A percentile compares a stretch with the other conserved stretches of the same genome.
Evolutionary conservation across 2,329 filamentous ascomycete species (phyloP).

Genomic region (Beauveria caledonica): DNA sequence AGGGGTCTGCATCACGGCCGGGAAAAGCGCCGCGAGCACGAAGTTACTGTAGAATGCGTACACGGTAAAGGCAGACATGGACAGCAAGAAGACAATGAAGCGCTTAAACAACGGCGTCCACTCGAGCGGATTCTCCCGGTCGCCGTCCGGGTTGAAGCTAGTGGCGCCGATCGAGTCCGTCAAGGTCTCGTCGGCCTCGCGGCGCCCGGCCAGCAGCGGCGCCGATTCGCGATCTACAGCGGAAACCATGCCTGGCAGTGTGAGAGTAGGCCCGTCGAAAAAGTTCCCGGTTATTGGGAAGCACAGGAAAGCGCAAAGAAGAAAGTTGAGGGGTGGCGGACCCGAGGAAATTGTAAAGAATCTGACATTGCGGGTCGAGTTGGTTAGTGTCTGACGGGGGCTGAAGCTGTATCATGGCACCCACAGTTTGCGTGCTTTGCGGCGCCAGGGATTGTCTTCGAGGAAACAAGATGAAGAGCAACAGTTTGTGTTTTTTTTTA

Average conservation of each 20-base stretch:
- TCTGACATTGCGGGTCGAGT: not conserved
- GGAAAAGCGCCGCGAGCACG: too few species aligned
- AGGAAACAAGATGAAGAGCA: not conserved
- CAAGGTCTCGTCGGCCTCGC: not conserved
- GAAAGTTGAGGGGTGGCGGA: not conserved
- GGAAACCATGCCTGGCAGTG: not conserved
- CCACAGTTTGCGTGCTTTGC: not conserved
- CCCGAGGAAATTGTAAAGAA: not conserved
- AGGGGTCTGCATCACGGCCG: not conserved
- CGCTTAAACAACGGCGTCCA: slow-evolving; percentile 7
- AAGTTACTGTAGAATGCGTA: not conserved
- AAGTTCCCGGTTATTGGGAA: not conserved
- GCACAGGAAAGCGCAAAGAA: not conserved
- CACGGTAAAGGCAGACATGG: slow-evolving; percentile 1
- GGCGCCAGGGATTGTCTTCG: not conserved
- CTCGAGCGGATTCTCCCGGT: slow-evolving; percentile 11
- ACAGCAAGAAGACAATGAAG: slow-evolving; percentile 8
- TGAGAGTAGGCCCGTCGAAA: not conserved
- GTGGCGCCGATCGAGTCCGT: not conserved
- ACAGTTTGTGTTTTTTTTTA: not conserved
- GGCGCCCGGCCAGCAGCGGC: not conserved
- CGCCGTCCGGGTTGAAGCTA: slow-evolving; percentile 16
- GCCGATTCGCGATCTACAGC: not conserved
- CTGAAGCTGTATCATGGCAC: not conserved
- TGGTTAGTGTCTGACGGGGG: not conserved